Evolutionary conservation across 768 basidiomycete genomes (phyloP).

Genomic region (Porpolomopsis calyptriformis): DNA sequence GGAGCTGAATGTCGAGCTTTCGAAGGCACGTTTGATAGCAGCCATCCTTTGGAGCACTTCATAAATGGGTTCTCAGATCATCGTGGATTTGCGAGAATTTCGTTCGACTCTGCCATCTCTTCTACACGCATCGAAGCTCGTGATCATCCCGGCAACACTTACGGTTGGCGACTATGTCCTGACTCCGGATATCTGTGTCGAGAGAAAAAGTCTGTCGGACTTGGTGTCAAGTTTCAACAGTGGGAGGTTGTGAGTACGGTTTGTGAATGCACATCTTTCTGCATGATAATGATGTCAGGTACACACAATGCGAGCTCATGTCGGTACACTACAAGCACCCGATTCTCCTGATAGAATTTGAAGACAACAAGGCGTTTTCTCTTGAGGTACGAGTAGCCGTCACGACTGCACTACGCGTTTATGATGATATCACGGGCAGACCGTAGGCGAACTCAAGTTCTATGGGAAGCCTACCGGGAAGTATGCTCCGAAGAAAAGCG

Average conservation of each 20-base stretch:
- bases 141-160: constrained; percentile 84
- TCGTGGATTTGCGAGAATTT: constrained; percentile 97
- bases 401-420: neutral
- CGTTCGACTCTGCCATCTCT: constrained; percentile 85
- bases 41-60: neutral
- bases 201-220: constrained; percentile 91
- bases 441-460: constrained; percentile 54
- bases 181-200: constrained; percentile 91
- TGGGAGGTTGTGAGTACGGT: constrained; percentile 69
- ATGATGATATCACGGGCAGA: constrained; percentile 31
- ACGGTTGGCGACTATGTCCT: constrained; percentile 95
- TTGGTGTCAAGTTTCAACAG: constrained; percentile 88
- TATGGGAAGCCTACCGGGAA: constrained; percentile 52
- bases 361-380: constrained; percentile 92
- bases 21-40: constrained; percentile 34
- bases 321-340: constrained; percentile 92
- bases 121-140: constrained; percentile 68
- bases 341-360: constrained; percentile 90
- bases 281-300: constrained; percentile 36
- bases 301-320: constrained; percentile 96
- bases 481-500: constrained; percentile 45
- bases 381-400: constrained; percentile 48
- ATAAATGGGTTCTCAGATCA: constrained; percentile 42
- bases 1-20: constrained; percentile 52
- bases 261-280: neutral